Base-by-base conservation (phyloP, 2,329 filamentous ascomycete species). In the Stemphylium lycopersici region DNA sequence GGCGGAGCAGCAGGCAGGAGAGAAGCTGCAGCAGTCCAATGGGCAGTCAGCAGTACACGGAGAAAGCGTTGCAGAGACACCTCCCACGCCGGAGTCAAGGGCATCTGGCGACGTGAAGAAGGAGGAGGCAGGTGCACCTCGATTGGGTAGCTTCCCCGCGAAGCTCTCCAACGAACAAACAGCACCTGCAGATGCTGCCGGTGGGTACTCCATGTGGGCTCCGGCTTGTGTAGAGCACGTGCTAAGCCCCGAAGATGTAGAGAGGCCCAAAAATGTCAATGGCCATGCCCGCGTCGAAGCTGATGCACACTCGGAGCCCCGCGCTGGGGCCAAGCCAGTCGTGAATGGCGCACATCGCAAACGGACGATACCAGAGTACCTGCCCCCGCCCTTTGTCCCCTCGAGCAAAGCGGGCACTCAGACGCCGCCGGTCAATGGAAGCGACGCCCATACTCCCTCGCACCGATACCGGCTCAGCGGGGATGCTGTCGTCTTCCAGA, bases 401-500 rank as follows among this genome's bases (percentile, higher is more conserved):
- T 66, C 69, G 6, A 66, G 58, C 52, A 67, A 67, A 43, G 40
- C 58, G 6, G 61, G 62, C 33, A 59, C 53, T 26, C 64, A 65
- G 29, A 68, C 67, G 12, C 65, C 66, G 3, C 53, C 64, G 5
- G 65, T 56, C 10, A 62, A 70, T n/a, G 56, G 53, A 33, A 49
- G 37, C 12, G 61, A 61, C 24, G 36, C 55, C 26, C 47, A 61
- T n/a, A 31, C 54, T 12, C 48, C 47, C 16, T 49, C 56, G 38
- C 68, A 74, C 48, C 64, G 59, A 8, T 55, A 63, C 22, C 63
- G 61, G 36, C 63, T 69, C 10, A 71, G 65, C 46, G 60, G 65
- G 1, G 72, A 72, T 33, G 66, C 69, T 37, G 72, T 78, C 37
- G 69, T 77, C 18, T 80, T 79, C 58, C 73, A 74, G 36, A 73